Evolutionary conservation across 2,329 filamentous ascomycete genomes (phyloP), one percentile per base, ranked within the genome.

Genomic region (Fusarium palustre): DNA sequence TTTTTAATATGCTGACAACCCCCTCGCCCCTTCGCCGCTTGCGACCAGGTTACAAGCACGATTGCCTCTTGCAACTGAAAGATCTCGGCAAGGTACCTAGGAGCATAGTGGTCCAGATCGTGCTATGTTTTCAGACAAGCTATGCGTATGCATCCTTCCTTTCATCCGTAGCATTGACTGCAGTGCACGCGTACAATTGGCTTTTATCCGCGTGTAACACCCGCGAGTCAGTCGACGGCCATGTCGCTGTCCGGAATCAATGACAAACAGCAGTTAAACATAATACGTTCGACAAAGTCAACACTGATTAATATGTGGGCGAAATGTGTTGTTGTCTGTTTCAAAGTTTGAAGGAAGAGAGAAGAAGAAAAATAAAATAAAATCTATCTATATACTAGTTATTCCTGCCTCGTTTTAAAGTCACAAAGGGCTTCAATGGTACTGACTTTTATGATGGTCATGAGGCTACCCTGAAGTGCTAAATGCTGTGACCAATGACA

Each of bases 21-120:
- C 7, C n/a, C n/a, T 55, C 38, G 57, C 54, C 54, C 53, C 62
- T 46, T 66, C 50, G 62, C 62, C 31, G 39, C 56, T 33, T 28
- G 25, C 36, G 34, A 43, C 25, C 41, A 34, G 50, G 47, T 67
- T 41, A 70, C 41, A 69, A 66, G 69, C 61, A 66, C 18, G 11
- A 46, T 46, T 25, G 50, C 24, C 36, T 24, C 22, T 31, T 55
- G 49, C 31, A 52, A 49, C 52, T 56, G 16, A 24, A 38, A 25
- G 30, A 39, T 63, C 36, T 63, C 52, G 53, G 42, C 30, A 56
- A 54, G 49, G 36, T 58, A 38, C 31, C 6, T n/a, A 9, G n/a
- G 31, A 28, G 50, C 56, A 42, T 38, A 42, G 41, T 34, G 20
- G 22, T 47, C 31, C 38, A 38, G 25, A 22, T 24, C 49, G 20